phyloP scores from a whole-genome alignment of 2,329 filamentous ascomycete genomes.

The Exophiala mesophila region DNA sequence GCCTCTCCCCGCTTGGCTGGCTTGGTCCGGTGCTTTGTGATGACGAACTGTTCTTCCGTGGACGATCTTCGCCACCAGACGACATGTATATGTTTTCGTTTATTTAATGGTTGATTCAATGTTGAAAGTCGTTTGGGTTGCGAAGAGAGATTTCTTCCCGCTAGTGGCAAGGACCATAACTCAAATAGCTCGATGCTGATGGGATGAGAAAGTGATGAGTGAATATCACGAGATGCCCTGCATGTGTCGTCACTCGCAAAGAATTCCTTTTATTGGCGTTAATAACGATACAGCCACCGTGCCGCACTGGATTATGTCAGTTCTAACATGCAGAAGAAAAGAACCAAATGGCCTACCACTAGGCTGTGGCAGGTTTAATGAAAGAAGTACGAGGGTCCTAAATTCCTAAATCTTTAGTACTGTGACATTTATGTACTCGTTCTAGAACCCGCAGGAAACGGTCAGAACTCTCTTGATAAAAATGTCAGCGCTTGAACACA shows the following conservation, averaged over 20 bases:
- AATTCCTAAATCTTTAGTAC: too few relatives aligned
- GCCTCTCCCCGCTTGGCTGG: constrained; percentile 7
- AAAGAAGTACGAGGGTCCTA: too few relatives aligned
- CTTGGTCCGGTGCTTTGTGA: too few relatives aligned
- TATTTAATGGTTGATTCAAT: background rate
- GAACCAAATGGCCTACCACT: background rate
- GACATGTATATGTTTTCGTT: constrained; percentile 14
- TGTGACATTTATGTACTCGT: too few relatives aligned
- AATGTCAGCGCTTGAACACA: too few relatives aligned
- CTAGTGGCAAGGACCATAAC: background rate
- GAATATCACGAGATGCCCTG: constrained; percentile 10
- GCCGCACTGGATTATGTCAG: background rate
- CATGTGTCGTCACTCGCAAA: background rate
- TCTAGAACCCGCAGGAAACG: too few relatives aligned
- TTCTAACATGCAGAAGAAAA: background rate
- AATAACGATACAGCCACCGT: background rate
- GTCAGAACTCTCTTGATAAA: too few relatives aligned
- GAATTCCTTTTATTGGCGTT: background rate
- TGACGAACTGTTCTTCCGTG: too few relatives aligned
- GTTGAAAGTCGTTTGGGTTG: background rate
- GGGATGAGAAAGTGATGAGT: background rate
- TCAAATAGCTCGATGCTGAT: constrained; percentile 1
- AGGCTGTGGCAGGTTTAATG: too few relatives aligned
- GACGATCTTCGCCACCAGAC: constrained; percentile 12
- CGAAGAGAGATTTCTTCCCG: background rate